Evolutionary conservation across 1,139 yeast species (phyloP).

Genomic region (Torulaspora pretoriensis): DNA sequence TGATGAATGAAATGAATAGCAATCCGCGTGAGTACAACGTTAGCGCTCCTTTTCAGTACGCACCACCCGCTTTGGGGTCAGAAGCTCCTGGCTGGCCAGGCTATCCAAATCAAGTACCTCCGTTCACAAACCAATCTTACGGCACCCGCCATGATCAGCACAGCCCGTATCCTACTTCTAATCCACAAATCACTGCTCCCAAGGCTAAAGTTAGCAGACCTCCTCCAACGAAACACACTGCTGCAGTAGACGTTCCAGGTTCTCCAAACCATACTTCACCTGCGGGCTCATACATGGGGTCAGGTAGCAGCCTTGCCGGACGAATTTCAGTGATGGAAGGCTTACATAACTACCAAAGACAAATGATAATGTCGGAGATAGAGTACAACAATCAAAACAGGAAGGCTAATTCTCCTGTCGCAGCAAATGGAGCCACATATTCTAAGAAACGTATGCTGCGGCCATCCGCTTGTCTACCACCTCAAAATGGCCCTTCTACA

Average conservation of each 20-base stretch:
- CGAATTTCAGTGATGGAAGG: conserved; percentile 34
- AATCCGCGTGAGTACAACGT: conserved; percentile 8
- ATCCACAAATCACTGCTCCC: conserved; percentile 1
- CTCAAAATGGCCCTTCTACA: conserved; percentile 11
- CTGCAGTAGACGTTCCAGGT: background rate
- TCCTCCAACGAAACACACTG: conserved; percentile 1
- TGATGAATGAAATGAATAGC: conserved; percentile 9
- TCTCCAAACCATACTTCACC: conserved; percentile 1
- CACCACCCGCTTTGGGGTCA: conserved; percentile 5
- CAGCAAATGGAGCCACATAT: background rate
- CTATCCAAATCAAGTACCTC: conserved; percentile 15
- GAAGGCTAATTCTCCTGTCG: conserved; percentile 5
- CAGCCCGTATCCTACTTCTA: background rate
- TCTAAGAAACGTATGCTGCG: conserved; percentile 12
- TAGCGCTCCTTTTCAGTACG: conserved; percentile 3
- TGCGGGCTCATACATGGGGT: conserved; percentile 1
- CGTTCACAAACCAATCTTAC: background rate
- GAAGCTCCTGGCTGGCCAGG: conserved; percentile 19
- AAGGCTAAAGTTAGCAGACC: conserved; percentile 2
- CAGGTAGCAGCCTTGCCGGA: conserved; percentile 8
- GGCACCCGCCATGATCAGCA: background rate
- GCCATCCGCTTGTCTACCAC: conserved; percentile 18
- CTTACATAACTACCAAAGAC: conserved; percentile 72
- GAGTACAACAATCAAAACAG: conserved; percentile 36
- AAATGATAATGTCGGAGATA: conserved; percentile 63